phyloP scores from a whole-genome alignment of 2,329 filamentous ascomycete genomes.

The Blastomyces emzantsi region DNA sequence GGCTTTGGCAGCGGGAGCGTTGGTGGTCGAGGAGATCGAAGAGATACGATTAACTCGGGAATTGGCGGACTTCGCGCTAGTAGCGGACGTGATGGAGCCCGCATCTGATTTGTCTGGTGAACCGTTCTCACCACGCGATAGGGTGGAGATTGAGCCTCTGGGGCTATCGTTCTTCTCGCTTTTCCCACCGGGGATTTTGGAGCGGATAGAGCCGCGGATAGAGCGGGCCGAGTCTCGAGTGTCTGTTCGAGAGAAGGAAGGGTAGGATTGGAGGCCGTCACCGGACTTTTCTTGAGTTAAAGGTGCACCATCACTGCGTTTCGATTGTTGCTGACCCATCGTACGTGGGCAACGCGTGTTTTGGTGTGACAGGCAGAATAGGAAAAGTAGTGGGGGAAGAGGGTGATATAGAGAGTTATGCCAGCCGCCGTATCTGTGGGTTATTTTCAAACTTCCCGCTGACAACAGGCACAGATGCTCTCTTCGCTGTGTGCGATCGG shows the following conservation, averaged over 20 bases:
- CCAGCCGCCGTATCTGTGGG: constrained; percentile 1
- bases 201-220: constrained; percentile 68
- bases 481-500: not conserved
- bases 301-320: constrained; percentile 45
- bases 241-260: constrained; percentile 84
- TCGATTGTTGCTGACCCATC: constrained; percentile 47
- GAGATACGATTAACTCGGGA: constrained; percentile 40
- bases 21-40: constrained; percentile 19
- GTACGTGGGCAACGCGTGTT: constrained; percentile 20
- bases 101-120: constrained; percentile 60
- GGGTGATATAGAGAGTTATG: constrained; percentile 1
- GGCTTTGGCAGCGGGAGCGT: constrained; percentile 31
- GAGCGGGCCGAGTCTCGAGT: constrained; percentile 88
- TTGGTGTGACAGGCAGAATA: not conserved
- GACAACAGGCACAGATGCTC: constrained; percentile 1
- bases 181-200: constrained; percentile 65
- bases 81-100: constrained; percentile 63
- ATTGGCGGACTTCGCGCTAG: constrained; percentile 44
- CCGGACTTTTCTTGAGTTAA: constrained; percentile 25
- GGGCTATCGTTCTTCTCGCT: constrained; percentile 66
- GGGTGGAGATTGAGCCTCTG: constrained; percentile 57
- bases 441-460: not conserved
- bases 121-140: constrained; percentile 52
- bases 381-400: not conserved
- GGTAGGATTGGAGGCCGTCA: constrained; percentile 70